phyloP scores from a whole-genome alignment of 2,329 filamentous ascomycete genomes.

The Apiospora koreana region DNA sequence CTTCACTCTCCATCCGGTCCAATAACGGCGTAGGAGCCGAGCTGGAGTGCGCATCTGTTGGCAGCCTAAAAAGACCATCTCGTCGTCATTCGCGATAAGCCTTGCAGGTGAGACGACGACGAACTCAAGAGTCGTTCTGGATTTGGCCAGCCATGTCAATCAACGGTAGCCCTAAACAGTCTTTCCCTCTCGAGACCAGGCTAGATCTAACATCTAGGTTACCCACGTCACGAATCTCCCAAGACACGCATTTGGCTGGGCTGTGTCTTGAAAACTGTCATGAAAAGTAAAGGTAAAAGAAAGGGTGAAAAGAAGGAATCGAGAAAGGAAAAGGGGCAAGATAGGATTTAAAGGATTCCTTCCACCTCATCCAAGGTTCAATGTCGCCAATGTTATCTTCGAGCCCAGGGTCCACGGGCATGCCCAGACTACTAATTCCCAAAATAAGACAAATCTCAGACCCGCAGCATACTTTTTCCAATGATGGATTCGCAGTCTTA shows the following conservation, averaged over 20 bases:
- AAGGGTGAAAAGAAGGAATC: no score
- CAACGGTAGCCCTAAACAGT: not conserved
- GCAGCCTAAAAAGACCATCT: not conserved
- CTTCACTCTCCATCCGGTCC: not conserved
- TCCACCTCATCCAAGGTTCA: not conserved
- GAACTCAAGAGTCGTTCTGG: not conserved
- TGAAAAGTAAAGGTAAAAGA: not conserved
- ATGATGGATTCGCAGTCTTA: not conserved
- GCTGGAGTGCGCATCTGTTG: not conserved
- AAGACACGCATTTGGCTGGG: not conserved
- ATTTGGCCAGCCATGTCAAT: not conserved
- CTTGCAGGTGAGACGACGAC: not conserved
- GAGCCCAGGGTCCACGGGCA: not conserved
- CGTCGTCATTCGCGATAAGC: not conserved
- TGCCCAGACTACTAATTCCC: not conserved
- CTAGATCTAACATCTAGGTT: not conserved
- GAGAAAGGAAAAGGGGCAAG: not conserved
- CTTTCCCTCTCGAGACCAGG: not conserved
- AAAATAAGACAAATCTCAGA: not conserved
- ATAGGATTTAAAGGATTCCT: no score
- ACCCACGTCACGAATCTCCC: not conserved
- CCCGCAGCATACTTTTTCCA: not conserved
- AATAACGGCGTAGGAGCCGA: not conserved
- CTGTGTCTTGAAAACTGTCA: not conserved
- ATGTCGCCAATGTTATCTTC: not conserved